phyloP scores from a whole-genome alignment of 345 rosid species.

The Murraya paniculata region DNA sequence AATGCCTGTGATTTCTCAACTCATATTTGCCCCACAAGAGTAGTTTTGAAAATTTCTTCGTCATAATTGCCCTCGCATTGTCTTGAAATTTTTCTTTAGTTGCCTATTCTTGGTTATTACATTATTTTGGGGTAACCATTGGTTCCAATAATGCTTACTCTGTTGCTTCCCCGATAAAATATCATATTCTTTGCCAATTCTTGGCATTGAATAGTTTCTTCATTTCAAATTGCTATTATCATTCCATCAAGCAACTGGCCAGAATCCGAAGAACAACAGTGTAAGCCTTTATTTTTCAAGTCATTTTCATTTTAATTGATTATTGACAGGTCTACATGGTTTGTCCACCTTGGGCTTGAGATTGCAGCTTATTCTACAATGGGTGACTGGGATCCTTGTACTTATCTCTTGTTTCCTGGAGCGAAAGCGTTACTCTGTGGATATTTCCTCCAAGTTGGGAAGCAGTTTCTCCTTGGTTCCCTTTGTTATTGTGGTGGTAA shows the following conservation, averaged over 20 bases:
- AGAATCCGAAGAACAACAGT: constrained; percentile 30
- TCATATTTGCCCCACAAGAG: not conserved
- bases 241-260: constrained; percentile 18
- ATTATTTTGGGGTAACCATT: not conserved
- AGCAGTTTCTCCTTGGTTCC: constrained; percentile 95
- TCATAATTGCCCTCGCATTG: not conserved
- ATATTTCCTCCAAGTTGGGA: constrained; percentile 81
- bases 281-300: constrained; percentile 35
- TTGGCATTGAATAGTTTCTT: constrained; percentile 7
- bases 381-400: constrained; percentile 82
- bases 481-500: constrained; percentile 87
- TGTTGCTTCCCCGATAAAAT: constrained; percentile 5
- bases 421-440: constrained; percentile 58
- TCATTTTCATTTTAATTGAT: constrained; percentile 37
- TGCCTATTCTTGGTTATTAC: not conserved
- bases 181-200: constrained; percentile 9
- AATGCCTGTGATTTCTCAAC: constrained; percentile 4
- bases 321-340: constrained; percentile 51
- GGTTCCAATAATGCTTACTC: not conserved
- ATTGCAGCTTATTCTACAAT: constrained; percentile 97
- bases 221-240: constrained; percentile 11
- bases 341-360: constrained; percentile 56
- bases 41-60: not conserved
- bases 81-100: not conserved
- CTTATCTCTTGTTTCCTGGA: constrained; percentile 78